A percentile compares a stretch with the other conserved stretches of the same genome.
phyloP scores from a whole-genome alignment of 352 stramenopile genomes.

The Globisporangium paddicum region DNA sequence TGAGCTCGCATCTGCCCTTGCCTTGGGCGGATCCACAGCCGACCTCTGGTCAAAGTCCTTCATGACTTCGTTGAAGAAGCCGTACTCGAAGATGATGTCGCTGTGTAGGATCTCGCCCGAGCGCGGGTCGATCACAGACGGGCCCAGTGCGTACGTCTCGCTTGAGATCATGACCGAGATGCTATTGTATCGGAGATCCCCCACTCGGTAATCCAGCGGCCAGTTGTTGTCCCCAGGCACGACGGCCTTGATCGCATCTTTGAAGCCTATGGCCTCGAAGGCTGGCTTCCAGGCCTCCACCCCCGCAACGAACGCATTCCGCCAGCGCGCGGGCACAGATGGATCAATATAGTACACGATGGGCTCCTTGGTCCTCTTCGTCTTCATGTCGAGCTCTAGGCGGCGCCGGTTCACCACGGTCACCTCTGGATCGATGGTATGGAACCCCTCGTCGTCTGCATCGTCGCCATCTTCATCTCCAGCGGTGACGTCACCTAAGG shows the following conservation, averaged over 20 bases:
- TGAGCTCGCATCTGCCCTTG: not conserved
- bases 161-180: constrained; percentile 86
- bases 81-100: constrained; percentile 84
- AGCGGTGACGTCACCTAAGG: not conserved
- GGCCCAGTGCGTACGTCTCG: constrained; percentile 64
- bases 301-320: constrained; percentile 46
- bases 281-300: constrained; percentile 75
- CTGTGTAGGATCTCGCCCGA: constrained; percentile 86
- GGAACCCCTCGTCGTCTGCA: constrained; percentile 26
- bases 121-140: constrained; percentile 65
- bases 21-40: constrained; percentile 23
- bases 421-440: constrained; percentile 50
- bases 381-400: constrained; percentile 37
- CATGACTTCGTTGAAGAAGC: constrained; percentile 76
- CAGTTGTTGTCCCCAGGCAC: constrained; percentile 63
- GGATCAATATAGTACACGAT: constrained; percentile 85
- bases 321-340: constrained; percentile 67
- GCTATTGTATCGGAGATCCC: constrained; percentile 82
- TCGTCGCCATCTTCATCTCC: not conserved
- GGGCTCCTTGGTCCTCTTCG: constrained; percentile 35
- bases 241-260: constrained; percentile 63
- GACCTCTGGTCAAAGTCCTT: constrained; percentile 45
- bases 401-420: constrained; percentile 71
- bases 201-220: constrained; percentile 76
- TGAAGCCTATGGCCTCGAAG: constrained; percentile 72